Base-by-base conservation (phyloP, 2,329 filamentous ascomycete genomes). In the Epichloe hybrida region DNA sequence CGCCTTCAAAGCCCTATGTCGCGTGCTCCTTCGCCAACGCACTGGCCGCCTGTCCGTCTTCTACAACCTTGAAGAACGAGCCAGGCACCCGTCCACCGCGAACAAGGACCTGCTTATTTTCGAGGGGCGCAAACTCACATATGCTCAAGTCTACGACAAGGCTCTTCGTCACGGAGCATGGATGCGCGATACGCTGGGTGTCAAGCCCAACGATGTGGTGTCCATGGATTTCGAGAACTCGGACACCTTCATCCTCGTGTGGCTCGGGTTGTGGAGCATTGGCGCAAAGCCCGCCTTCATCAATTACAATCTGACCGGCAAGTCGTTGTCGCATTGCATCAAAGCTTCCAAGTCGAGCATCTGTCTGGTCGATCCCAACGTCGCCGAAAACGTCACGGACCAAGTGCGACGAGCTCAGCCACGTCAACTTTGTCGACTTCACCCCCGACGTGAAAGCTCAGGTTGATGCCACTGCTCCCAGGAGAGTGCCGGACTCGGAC, bases 201-300 rank as follows among this genome's bases (percentile, higher is more conserved):
- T 95, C 45, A 75, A 81, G 57, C 77, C 80, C 27, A 79, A 78
- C 43, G 86, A 94, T 49, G 80, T 95, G 36, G 84, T 95, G 17
- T 88, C 86, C 8, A 74, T 95, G 58, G 77, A 93, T 64, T 86
- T 87, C 57, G 83, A 85, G 66, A 95, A 95, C 63, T 86, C 81
- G 40, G 81, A 88, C n/a, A 75, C 76, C 3, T 91, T 88, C 60
- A 61, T 91, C 31, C 86, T 90, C 62, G 55, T 94, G 8, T 79
- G 83, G 74, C 72, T 90, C 50, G 88, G 83, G 0, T 67, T 95
- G 35, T 95, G 88, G 88, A 80, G 83, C 34, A 80, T 95, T 52
- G 89, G 89, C 11, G 88, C 86, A 0, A 81, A 81, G 51, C 88
- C 88, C 0, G 88, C 88, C 0, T 88, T 93, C 58, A 84, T 95